Evolutionary conservation across 2,329 filamentous ascomycete species (phyloP), one percentile per base, ranked within the genome.

Genomic region (Fusarium proliferatum): DNA sequence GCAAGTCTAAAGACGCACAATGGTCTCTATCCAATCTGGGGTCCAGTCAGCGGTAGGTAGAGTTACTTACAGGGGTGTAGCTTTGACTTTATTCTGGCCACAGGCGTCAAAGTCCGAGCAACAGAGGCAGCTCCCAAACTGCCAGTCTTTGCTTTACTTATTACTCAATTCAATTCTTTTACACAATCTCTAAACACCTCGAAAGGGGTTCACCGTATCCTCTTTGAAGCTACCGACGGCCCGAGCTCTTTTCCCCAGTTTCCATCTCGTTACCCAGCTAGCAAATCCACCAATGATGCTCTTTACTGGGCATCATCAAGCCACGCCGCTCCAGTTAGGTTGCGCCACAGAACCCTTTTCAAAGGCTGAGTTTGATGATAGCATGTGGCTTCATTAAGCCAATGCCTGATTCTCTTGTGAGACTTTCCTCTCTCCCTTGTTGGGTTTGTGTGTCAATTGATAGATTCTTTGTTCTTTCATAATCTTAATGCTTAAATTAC

Each of bases 331-430:
- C 41, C 23, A 52, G 45, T 41, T 52, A 8, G 34, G 36, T 52
- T 41, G 52, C 60, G 67, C 67, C 67, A 69, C 67, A 69, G n/a
- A 60, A 49, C 45, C 62, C 51, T 56, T 28, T 64, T 43, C 56
- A 72, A 72, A 73, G 71, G 71, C 71, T 74, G 71, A 72, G 52
- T 53, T 60, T 36, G 64, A 67, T 49, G 51, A 46, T 53, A 41
- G 48, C 56, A 49, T 75, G 72, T 69, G 68, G 69, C 72, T 75
- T 64, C 59, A 68, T 51, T 28, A 66, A 73, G 61, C 62, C 41
- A 43, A 34, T 33, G 41, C 34, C 41, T 43, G 45, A 46, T 72
- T 60, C 60, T 52, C 46, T 53, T 43, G 56, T 69, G 71, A 72
- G 59, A 63, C 51, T 43, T 69, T 65, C 58, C 55, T 17, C 46